Evolutionary conservation across 2,329 filamentous ascomycete genomes (phyloP).

Genomic region (Fusarium siculi): DNA sequence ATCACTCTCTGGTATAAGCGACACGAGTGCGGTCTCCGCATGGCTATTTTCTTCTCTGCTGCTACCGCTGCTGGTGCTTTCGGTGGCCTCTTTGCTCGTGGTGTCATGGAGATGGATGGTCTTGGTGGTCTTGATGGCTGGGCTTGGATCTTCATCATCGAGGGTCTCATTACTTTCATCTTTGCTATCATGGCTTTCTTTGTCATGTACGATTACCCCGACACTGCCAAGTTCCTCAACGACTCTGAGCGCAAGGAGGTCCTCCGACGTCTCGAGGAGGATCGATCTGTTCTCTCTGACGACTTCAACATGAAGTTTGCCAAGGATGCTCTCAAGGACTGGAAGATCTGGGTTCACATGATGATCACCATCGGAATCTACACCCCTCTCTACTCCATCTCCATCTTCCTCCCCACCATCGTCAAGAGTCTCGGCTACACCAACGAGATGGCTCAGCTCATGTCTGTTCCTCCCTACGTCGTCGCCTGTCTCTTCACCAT

Average conservation of each 20-base stretch:
- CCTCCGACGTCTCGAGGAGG: constrained; percentile 54
- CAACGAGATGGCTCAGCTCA: constrained; percentile 51
- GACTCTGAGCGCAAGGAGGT: constrained; percentile 56
- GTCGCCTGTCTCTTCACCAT: constrained; percentile 52
- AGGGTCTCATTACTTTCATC: constrained; percentile 62
- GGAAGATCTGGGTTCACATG: constrained; percentile 66
- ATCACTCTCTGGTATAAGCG: constrained; percentile 69
- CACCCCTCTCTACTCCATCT: constrained; percentile 53
- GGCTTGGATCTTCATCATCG: constrained; percentile 84
- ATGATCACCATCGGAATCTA: constrained; percentile 69
- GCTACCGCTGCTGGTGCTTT: constrained; percentile 71
- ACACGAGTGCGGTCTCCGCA: constrained; percentile 69
- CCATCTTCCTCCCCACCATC: constrained; percentile 52
- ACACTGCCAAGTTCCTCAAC: constrained; percentile 60
- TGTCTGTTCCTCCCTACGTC: constrained; percentile 53
- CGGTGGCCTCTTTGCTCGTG: constrained; percentile 69
- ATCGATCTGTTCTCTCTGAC: constrained; percentile 62
- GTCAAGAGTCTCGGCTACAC: constrained; percentile 51
- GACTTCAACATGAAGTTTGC: constrained; percentile 67
- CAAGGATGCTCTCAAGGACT: constrained; percentile 67
- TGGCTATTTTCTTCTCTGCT: constrained; percentile 68
- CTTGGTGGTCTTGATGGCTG: constrained; percentile 67
- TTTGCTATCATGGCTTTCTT: constrained; percentile 59
- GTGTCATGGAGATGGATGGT: constrained; percentile 67
- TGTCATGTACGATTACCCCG: constrained; percentile 69